Evolutionary conservation across 768 basidiomycete genomes (phyloP), one percentile per base, ranked within the genome.

Genomic region (Phaeolepiota aurea): DNA sequence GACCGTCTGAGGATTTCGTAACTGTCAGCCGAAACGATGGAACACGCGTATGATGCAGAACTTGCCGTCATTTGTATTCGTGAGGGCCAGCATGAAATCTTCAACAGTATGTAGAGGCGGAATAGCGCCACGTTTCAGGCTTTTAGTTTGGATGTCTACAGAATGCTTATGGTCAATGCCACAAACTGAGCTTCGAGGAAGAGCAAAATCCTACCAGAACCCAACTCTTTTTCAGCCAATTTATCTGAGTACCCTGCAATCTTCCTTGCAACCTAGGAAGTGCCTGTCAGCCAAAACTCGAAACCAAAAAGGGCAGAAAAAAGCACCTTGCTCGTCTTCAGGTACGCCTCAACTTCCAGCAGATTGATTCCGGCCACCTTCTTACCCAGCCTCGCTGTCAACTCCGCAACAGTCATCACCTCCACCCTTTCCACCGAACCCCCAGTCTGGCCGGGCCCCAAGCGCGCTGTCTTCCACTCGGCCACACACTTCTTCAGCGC

Each of bases 171-270:
- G n/a, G n/a, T n/a, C n/a, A n/a, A n/a, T n/a, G n/a, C n/a, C n/a
- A n/a, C n/a, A n/a, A n/a, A n/a, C n/a, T n/a, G n/a, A n/a, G n/a
- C n/a, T n/a, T n/a, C n/a, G n/a, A n/a, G n/a, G n/a, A n/a, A n/a
- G n/a, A n/a, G n/a, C n/a, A n/a, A n/a, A n/a, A n/a, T n/a, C n/a
- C n/a, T 2, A 20, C 70, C 66, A 34, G 52, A 50, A 11, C n/a
- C n/a, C n/a, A n/a, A n/a, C n/a, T 64, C 63, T 43, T 68, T 69
- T 46, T 69, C 67, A 3, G 68, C 69, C 35, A 71, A 57, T 47
- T 72, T 76, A 38, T 89, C 82, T 16, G 79, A 74, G 57, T 93
- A 96, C 1, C 87, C 77, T n/a, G 87, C 79, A 40, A 92, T 87
- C 58, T 91, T 86, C 49, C 80, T 69, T 4, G 82, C 82, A 41